These are phyloP conservation scores for Musa balbisiana DNA, from an alignment of 202 grass and related monocot genomes.

Conservation along the genomic window DNA sequence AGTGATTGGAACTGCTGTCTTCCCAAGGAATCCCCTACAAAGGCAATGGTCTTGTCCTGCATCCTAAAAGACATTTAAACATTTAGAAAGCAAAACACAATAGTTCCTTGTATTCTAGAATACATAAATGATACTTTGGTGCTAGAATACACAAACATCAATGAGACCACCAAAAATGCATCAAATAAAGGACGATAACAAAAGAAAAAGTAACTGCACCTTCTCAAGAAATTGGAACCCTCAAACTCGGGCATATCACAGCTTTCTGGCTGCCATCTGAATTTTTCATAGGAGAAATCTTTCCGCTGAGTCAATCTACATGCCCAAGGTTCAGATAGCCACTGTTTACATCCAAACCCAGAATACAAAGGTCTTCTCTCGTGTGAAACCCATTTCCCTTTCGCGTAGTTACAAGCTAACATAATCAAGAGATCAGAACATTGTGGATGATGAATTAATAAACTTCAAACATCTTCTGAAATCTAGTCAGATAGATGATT, in stretches of 20 bases:
- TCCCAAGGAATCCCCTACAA: conserved; percentile 85
- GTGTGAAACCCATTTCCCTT: conserved; percentile 76
- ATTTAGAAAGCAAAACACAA: conserved; percentile 23
- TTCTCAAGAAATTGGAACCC: conserved; percentile 53
- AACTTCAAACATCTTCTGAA: not conserved
- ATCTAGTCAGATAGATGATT: not conserved
- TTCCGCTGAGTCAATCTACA: conserved; percentile 72
- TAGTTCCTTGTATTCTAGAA: conserved; percentile 2
- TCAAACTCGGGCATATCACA: conserved; percentile 70
- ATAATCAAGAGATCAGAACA: not conserved
- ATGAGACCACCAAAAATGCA: conserved; percentile 11
- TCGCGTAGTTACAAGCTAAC: conserved; percentile 62
- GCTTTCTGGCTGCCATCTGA: conserved; percentile 75
- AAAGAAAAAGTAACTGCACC: conserved; percentile 33
- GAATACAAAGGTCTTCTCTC: conserved; percentile 66
- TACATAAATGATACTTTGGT: not conserved
- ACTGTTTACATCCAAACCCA: conserved; percentile 73
- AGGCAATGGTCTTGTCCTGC: conserved; percentile 86
- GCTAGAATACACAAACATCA: conserved; percentile 5
- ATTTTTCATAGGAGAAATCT: conserved; percentile 79
- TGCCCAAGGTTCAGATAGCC: conserved; percentile 79
- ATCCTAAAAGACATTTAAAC: conserved; percentile 63
- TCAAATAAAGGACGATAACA: not conserved
- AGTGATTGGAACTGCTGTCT: conserved; percentile 90
- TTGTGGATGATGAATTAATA: not conserved